Base-by-base conservation (phyloP, 2,329 filamentous ascomycete species). In the Verruconis gallopava region DNA sequence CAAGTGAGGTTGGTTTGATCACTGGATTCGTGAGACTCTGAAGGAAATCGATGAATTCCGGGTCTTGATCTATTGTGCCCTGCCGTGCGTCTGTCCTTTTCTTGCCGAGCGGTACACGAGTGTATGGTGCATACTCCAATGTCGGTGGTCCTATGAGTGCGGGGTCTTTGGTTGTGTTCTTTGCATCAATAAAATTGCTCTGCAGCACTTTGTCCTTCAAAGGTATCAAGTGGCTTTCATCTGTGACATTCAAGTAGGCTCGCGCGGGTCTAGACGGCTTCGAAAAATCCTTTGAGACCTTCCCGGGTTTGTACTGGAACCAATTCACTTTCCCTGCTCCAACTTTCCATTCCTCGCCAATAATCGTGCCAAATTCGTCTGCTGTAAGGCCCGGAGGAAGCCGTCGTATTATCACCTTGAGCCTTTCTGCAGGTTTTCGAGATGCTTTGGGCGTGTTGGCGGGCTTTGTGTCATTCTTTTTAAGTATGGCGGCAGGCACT, bases 11-110 rank as follows among this genome's bases (percentile, higher is more conserved):
- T 11, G 73, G 60, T 53, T 73, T 79, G n/a, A 63, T 61, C 46
- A 76, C 68, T 2, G 73, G 75, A 50, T 93, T 85, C 1, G 88
- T 93, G 37, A 96, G 71, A 42, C 75, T 81, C 58, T 93, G 83
- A 5, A 98, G 71, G 57, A 96, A 98, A 19, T 79, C 77, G 67
- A 95, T 93, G 53, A 95, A 98, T 52, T 96, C 91, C 0, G 85
- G 78, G 54, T 98, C 91, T 57, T 94, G 86, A 53, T 98, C 91
- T 50, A 98, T 96, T 3, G 86, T 94, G 41, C 89, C 91, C 58
- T 94, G 85, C 12, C 88, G 79, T 41, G 78, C 77, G 65, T 98
- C 91, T 42, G 77, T 75, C 22, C 85, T 78, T 38, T 75, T 75
- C 57, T 84, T 85, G 25, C 71, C 74, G 45, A 75, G 75, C 1